These are phyloP conservation scores for Spathaspora gorwiae DNA, from an alignment of 805 yeast species.

Conservation along the genomic window DNA sequence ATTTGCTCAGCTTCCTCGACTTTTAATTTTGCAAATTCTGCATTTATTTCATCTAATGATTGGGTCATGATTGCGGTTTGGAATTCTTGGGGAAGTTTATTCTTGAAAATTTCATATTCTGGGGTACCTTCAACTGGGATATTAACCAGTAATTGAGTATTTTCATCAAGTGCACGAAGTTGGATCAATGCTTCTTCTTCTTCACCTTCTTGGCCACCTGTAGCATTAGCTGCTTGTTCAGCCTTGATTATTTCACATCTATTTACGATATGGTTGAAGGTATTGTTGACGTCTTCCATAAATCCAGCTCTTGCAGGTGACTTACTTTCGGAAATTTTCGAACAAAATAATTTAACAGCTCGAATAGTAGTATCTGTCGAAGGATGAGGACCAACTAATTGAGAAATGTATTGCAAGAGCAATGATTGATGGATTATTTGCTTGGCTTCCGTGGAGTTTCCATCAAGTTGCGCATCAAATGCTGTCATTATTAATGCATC, in stretches of 20 bases:
- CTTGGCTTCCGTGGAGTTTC: slow-evolving; percentile 49
- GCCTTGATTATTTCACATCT: slow-evolving; percentile 67
- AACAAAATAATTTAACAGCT: slow-evolving; percentile 61
- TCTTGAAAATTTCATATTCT: slow-evolving; percentile 52
- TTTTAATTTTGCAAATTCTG: slow-evolving; percentile 68
- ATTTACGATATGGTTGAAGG: slow-evolving; percentile 66
- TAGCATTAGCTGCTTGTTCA: slow-evolving; percentile 38
- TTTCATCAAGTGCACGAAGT: slow-evolving; percentile 81
- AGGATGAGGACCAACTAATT: slow-evolving; percentile 32
- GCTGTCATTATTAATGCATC: slow-evolving; percentile 92
- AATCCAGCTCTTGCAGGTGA: slow-evolving; percentile 70
- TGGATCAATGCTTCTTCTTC: slow-evolving; percentile 79
- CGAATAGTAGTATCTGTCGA: slow-evolving; percentile 25
- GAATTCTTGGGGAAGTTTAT: slow-evolving; percentile 55
- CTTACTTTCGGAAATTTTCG: slow-evolving; percentile 48
- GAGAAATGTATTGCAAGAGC: slow-evolving; percentile 66
- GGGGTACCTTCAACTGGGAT: slow-evolving; percentile 58
- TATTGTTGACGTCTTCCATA: slow-evolving; percentile 65
- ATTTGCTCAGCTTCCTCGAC: slow-evolving; percentile 77
- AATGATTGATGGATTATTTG: slow-evolving; percentile 78
- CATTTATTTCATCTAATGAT: slow-evolving; percentile 73
- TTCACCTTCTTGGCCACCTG: slow-evolving; percentile 14
- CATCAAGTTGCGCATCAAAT: slow-evolving; percentile 73
- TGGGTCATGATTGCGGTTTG: slow-evolving; percentile 71
- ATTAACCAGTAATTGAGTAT: slow-evolving; percentile 65